Evolutionary conservation across 2,329 filamentous ascomycete genomes (phyloP).

Genomic region (Xylaria sp.): DNA sequence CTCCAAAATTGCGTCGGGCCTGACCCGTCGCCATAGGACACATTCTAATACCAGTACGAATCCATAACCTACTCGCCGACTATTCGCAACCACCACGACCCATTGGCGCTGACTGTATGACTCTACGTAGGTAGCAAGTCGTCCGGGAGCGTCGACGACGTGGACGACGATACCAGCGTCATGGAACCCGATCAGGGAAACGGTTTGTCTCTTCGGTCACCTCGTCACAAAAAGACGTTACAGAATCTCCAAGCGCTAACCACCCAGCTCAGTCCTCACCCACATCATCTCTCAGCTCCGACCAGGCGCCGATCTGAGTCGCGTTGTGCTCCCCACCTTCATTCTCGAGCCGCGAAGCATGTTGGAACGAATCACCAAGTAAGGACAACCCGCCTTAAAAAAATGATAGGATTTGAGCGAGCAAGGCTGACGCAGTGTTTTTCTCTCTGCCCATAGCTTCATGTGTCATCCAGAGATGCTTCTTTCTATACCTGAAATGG

Average conservation of each 20-base stretch:
- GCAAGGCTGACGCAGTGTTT: conserved; percentile 31
- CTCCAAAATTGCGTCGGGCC: conserved; percentile 45
- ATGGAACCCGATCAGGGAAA: conserved; percentile 95
- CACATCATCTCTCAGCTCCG: conserved; percentile 98
- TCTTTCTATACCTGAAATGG: conserved; percentile 84
- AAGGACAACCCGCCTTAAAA: conserved; percentile 51
- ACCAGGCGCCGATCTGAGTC: conserved; percentile 92
- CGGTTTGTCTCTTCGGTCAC: conserved; percentile 66
- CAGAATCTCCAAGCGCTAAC: conserved; percentile 34
- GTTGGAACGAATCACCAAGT: conserved; percentile 99
- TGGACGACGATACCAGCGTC: conserved; percentile 79
- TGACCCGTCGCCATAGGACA: conserved; percentile 46
- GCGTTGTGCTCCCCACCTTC: conserved; percentile 95
- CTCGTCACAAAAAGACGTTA: conserved; percentile 7
- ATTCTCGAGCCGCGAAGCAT: conserved; percentile 98
- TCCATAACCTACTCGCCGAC: neutral
- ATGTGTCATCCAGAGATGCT: conserved; percentile 99
- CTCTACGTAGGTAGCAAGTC: conserved; percentile 46
- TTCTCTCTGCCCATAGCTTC: conserved; percentile 70
- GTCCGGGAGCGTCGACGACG: conserved; percentile 62
- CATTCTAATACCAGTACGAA: conserved; percentile 49
- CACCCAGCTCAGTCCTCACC: conserved; percentile 76
- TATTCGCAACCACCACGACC: neutral
- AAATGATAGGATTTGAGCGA: neutral
- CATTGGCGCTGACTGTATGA: conserved; percentile 17